Percentiles rank a stretch among this genome's conserved stretches.
phyloP scores from a whole-genome alignment of 768 basidiomycete species.

The Termitomyces sp. region DNA sequence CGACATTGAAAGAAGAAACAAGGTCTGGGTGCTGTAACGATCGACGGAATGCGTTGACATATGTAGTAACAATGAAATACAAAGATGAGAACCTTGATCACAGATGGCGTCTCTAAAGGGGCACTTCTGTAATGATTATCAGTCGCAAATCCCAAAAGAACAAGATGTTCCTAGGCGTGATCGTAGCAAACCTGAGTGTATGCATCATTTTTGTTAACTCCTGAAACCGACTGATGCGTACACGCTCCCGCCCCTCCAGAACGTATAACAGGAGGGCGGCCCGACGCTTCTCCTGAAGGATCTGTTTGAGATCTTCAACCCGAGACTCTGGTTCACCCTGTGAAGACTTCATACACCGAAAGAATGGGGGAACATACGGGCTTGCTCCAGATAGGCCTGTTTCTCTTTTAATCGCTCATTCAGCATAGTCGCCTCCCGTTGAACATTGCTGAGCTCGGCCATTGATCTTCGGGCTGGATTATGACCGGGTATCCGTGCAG shows the following conservation, averaged over 20 bases:
- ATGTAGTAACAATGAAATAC: neutral
- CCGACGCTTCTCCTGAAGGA: constrained; percentile 16
- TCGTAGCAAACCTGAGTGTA: constrained; percentile 16
- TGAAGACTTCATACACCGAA: neutral
- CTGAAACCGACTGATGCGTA: constrained; percentile 26
- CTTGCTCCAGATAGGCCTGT: constrained; percentile 9
- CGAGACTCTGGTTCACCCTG: neutral
- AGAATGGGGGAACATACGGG: constrained; percentile 8
- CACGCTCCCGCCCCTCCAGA: constrained; percentile 25
- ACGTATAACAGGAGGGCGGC: constrained; percentile 21
- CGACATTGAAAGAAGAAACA: neutral
- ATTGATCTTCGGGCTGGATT: constrained; percentile 7
- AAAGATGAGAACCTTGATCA: constrained; percentile 1
- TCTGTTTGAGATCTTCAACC: constrained; percentile 6
- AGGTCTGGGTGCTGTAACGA: neutral
- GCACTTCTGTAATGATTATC: neutral
- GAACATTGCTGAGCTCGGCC: neutral
- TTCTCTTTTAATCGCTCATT: constrained; percentile 13
- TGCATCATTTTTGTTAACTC: constrained; percentile 19
- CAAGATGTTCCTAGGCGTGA: neutral
- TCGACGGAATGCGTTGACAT: neutral
- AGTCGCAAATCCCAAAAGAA: constrained; percentile 1
- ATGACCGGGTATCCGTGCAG: constrained; percentile 1
- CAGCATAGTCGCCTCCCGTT: neutral
- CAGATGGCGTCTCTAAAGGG: neutral